Conservation (phyloP, 495 filamentous ascomycete genomes). For the Podospora fimiseda region DNA sequence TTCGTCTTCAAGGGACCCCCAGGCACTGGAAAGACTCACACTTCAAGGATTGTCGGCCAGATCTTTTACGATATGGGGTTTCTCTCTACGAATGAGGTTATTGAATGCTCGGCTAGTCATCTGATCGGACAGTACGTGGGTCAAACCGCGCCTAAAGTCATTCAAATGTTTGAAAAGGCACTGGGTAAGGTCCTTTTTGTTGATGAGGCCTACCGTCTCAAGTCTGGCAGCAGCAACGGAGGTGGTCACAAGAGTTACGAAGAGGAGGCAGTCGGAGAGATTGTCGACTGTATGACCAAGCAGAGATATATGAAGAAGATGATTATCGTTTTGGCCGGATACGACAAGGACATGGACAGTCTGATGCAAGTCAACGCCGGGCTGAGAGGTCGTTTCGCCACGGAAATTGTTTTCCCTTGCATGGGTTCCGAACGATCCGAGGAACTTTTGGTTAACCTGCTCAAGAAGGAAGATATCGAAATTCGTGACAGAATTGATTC, state of each 20-base stretch:
- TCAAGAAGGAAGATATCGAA: conserved; percentile 6
- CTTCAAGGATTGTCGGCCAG: conserved; percentile 60
- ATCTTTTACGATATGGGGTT: conserved; percentile 63
- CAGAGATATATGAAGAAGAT: conserved; percentile 51
- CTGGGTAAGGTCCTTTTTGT: conserved; percentile 56
- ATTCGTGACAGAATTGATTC: background rate
- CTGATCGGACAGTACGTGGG: conserved; percentile 53
- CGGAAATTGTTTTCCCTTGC: conserved; percentile 38
- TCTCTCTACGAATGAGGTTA: conserved; percentile 43
- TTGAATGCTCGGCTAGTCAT: conserved; percentile 53
- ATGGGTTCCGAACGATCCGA: background rate
- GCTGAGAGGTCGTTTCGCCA: conserved; percentile 48
- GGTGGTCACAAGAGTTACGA: conserved; percentile 35
- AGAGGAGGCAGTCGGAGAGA: conserved; percentile 59
- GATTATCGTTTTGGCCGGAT: conserved; percentile 63
- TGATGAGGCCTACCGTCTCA: conserved; percentile 57
- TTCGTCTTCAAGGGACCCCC: conserved; percentile 32
- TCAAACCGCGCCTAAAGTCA: conserved; percentile 52
- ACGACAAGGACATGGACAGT: conserved; percentile 55
- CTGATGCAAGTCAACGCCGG: conserved; percentile 50
- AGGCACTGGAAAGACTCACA: conserved; percentile 65
- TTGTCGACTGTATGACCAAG: conserved; percentile 58
- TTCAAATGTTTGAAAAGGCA: conserved; percentile 46
- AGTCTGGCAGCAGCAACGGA: background rate
- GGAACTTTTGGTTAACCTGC: background rate